Base-by-base conservation (phyloP, 208 protist species). In the Trypanosoma platydactyli region DNA sequence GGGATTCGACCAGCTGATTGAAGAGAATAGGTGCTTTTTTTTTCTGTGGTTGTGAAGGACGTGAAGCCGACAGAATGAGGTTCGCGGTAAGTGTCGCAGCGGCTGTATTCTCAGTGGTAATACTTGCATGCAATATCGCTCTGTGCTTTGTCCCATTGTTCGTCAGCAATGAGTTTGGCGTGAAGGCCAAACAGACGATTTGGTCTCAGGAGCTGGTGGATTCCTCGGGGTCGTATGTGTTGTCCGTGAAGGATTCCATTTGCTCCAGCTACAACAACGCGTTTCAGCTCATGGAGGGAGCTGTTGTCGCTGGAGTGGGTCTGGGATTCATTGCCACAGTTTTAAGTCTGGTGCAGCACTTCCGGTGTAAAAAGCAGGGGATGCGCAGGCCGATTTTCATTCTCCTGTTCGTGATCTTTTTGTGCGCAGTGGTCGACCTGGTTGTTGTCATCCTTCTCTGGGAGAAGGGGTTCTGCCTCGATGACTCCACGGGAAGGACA, bases 61-160 rank as follows among this genome's bases (percentile, higher is more conserved):
- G 33, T 38, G 9, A 38, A 3, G 33, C 5, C 3, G 9, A 38
- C 33, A 27, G 3, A 25, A 77, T 78, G 68, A 75, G 81, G 49
- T 84, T 74, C 52, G 73, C 72, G 9, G 40, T 86, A 7, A 71
- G 84, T 40, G 52, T 77, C 41, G 70, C 15, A 3, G 18, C 40
- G 7, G 11, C 20, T 9, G 5, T 38, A 6, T 51, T 68, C 1
- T 77, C 59, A 40, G 25, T 88, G 30, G 55, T 81, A 65, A 76
- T 71, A 50, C 81, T 72, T 64, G 80, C 53, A 56, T 58, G 70
- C 18, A 68, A 79, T 24, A 84, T 84, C 71, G 69, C 79, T 49
- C 81, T 82, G 62, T 79, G 84, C 45, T 66, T 65, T 24, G 59
- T 83, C 49, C 76, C 87, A n/a, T 27, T 85, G 12, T 88, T 88